A percentile compares a stretch with the other conserved stretches of the same genome.
These are phyloP conservation scores for Fimicolochytrium jonesii DNA, from an alignment of 192 early-diverging fungal genomes.

Conservation along the genomic window DNA sequence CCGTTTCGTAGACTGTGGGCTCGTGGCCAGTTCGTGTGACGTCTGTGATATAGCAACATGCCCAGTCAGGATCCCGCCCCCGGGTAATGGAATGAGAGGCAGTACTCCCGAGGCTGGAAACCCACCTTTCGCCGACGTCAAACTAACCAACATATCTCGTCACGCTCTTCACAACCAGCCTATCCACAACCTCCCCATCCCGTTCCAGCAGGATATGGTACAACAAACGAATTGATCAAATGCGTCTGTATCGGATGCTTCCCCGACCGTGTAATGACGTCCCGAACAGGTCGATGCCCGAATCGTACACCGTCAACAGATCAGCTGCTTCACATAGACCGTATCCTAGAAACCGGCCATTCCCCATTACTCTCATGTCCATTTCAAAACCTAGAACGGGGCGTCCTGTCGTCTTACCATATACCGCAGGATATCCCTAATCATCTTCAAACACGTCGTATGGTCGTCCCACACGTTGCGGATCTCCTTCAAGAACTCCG, in stretches of 20 bases:
- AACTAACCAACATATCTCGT: slow-evolving; percentile 57
- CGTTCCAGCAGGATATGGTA: slow-evolving; percentile 68
- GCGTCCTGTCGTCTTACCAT: slow-evolving; percentile 52
- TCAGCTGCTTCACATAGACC: slow-evolving; percentile 30
- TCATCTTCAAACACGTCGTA: slow-evolving; percentile 78
- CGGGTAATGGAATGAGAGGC: not conserved
- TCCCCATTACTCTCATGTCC: no score
- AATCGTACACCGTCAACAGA: slow-evolving; percentile 52
- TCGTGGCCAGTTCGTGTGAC: not conserved
- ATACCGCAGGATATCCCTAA: slow-evolving; percentile 83
- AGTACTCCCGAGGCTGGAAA: not conserved
- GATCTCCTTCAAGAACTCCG: slow-evolving; percentile 64
- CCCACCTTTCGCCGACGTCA: slow-evolving; percentile 27
- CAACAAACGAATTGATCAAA: slow-evolving; percentile 60
- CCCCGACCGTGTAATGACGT: slow-evolving; percentile 31
- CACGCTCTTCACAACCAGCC: slow-evolving; percentile 52
- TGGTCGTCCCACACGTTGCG: slow-evolving; percentile 82
- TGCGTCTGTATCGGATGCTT: slow-evolving; percentile 34
- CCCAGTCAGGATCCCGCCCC: not conserved
- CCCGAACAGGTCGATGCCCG: slow-evolving; percentile 80
- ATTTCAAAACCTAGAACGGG: not conserved
- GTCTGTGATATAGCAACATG: not conserved
- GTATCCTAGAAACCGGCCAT: slow-evolving; percentile 39
- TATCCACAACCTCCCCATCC: slow-evolving; percentile 63
- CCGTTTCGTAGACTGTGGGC: slow-evolving; percentile 58